Conservation (phyloP, 78 protist genomes). For the Speleostelium caveatum region DNA sequence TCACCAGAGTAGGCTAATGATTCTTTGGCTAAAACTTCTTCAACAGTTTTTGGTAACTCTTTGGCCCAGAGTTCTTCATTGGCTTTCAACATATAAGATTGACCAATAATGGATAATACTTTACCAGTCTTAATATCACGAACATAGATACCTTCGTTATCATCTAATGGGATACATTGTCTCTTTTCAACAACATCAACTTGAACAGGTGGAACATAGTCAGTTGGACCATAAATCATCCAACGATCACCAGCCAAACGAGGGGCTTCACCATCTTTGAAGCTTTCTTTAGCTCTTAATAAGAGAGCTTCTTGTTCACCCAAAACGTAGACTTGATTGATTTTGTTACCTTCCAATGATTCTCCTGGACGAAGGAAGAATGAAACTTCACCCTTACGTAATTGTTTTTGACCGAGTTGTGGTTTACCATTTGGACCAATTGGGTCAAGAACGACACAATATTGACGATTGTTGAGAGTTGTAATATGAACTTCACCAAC, state of each 20-base stretch:
- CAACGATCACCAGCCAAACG: conserved; percentile 95
- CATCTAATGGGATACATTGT: conserved; percentile 93
- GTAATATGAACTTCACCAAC: conserved; percentile 84
- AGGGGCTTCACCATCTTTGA: conserved; percentile 49
- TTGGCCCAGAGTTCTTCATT: conserved; percentile 94
- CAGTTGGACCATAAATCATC: conserved; percentile 94
- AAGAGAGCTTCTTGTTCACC: conserved; percentile 93
- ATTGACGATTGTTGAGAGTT: conserved; percentile 90
- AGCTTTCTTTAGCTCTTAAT: conserved; percentile 87
- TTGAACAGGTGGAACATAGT: conserved; percentile 92
- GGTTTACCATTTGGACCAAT: conserved; percentile 74
- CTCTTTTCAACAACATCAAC: conserved; percentile 90
- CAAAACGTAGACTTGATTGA: conserved; percentile 80
- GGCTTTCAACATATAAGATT: conserved; percentile 91
- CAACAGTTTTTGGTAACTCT: conserved; percentile 90
- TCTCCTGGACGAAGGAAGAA: conserved; percentile 95
- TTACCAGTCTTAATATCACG: conserved; percentile 91
- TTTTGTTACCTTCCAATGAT: conserved; percentile 79
- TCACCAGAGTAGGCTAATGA: conserved; percentile 43
- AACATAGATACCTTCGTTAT: conserved; percentile 96
- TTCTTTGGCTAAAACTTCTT: conserved; percentile 88
- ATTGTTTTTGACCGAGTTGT: conserved; percentile 88
- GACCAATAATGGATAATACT: conserved; percentile 83
- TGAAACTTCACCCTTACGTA: conserved; percentile 86
- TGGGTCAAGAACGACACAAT: conserved; percentile 93